Conservation (phyloP, 2,329 filamentous ascomycete genomes). For the Thielaviopsis euricoi region DNA sequence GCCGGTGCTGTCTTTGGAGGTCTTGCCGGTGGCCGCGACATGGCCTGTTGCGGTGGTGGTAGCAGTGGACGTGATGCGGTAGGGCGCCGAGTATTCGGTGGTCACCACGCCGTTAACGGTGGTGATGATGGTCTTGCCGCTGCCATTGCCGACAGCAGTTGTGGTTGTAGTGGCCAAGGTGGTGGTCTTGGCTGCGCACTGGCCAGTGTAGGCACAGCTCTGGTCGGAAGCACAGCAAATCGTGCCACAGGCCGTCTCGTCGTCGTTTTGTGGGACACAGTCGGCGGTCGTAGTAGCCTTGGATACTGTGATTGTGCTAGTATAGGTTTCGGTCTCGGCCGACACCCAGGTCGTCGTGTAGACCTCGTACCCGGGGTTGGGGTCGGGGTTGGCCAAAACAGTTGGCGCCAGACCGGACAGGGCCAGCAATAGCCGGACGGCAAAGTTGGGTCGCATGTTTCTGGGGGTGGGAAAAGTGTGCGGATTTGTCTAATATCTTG, state of each 20-base stretch:
- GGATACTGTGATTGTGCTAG: constrained; percentile 37
- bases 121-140: constrained; percentile 24
- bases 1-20: constrained; percentile 18
- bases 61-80: constrained; percentile 37
- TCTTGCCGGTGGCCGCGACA: constrained; percentile 28
- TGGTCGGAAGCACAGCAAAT: constrained; percentile 46
- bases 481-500: too few relatives aligned
- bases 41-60: constrained; percentile 31
- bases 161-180: constrained; percentile 20
- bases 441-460: neutral
- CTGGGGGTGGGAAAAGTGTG: too few relatives aligned
- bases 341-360: constrained; percentile 37
- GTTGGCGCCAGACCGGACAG: constrained; percentile 1
- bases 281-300: constrained; percentile 26
- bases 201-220: constrained; percentile 21
- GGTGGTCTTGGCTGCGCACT: constrained; percentile 39
- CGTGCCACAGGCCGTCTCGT: constrained; percentile 45
- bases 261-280: constrained; percentile 34
- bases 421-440: constrained; percentile 3
- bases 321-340: constrained; percentile 42
- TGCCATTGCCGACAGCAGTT: constrained; percentile 14
- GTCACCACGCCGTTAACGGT: constrained; percentile 32
- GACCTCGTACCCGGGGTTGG: constrained; percentile 12
- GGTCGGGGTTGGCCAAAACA: constrained; percentile 3
- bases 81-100: constrained; percentile 35